A percentile compares a stretch with the other conserved stretches of the same genome.
phyloP scores from a whole-genome alignment of 768 basidiomycete genomes.

The Russula sp. region DNA sequence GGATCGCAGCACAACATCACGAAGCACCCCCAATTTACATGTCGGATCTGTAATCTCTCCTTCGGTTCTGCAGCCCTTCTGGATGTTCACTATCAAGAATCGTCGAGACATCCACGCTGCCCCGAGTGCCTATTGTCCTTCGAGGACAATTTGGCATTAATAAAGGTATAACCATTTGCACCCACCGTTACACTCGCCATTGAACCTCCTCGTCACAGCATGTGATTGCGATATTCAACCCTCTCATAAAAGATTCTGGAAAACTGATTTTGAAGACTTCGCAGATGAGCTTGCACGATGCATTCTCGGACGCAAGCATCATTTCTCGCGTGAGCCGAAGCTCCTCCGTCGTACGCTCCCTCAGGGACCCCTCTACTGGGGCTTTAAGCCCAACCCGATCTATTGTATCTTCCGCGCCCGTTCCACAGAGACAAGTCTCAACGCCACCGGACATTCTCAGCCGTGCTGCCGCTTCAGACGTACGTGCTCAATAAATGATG shows the following conservation, averaged over 20 bases:
- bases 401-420: background rate
- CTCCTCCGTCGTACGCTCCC: constrained; percentile 9
- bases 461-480: background rate
- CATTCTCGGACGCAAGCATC: constrained; percentile 8
- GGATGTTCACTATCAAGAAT: constrained; percentile 25
- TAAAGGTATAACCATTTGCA: constrained; percentile 30
- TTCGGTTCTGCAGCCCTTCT: constrained; percentile 18
- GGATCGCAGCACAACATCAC: constrained; percentile 10
- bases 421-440: background rate
- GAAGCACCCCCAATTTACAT: constrained; percentile 16
- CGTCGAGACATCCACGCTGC: constrained; percentile 43
- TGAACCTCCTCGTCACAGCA: constrained; percentile 17
- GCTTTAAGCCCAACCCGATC: constrained; percentile 7
- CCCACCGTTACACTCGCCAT: background rate
- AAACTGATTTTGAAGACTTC: constrained; percentile 20
- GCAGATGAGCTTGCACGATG: constrained; percentile 17
- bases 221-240: constrained; percentile 22
- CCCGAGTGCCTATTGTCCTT: constrained; percentile 39
- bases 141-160: constrained; percentile 33
- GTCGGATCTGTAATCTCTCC: constrained; percentile 12
- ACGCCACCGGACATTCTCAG: background rate
- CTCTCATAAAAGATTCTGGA: constrained; percentile 20
- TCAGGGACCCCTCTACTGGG: background rate
- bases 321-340: constrained; percentile 13
- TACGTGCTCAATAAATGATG: background rate